These are phyloP conservation scores for Leptographium lundbergii DNA, from an alignment of 2,329 filamentous ascomycete species.

Conservation along the genomic window DNA sequence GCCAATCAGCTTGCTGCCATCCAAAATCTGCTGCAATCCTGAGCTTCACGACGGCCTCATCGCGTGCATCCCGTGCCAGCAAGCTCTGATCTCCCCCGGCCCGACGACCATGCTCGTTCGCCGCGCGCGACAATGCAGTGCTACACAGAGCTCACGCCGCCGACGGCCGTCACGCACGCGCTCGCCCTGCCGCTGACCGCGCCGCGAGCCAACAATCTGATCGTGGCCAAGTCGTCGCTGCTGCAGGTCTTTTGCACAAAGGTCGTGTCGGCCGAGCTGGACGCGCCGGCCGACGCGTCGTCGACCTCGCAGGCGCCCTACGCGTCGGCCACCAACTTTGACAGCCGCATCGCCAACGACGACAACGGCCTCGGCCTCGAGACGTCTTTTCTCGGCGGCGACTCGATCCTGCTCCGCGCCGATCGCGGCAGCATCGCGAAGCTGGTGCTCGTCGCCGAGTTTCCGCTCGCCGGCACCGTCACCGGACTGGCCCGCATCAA, in stretches of 20 bases:
- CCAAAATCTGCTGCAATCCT: no score
- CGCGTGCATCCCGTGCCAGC: background rate
- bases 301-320: constrained; percentile 20
- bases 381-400: constrained; percentile 51
- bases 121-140: constrained; percentile 61
- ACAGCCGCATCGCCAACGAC: constrained; percentile 43
- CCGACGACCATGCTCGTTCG: background rate
- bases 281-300: constrained; percentile 24
- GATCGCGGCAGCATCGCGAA: constrained; percentile 58
- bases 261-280: constrained; percentile 51
- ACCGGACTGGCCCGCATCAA: constrained; percentile 72
- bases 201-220: constrained; percentile 64
- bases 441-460: constrained; percentile 75
- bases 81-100: background rate
- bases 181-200: constrained; percentile 67
- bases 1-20: constrained; percentile 4
- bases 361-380: constrained; percentile 54
- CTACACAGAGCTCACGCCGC: constrained; percentile 90
- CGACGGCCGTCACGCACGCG: constrained; percentile 86
- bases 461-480: constrained; percentile 70
- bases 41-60: background rate
- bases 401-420: constrained; percentile 46
- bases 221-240: constrained; percentile 84
- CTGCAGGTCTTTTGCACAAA: constrained; percentile 81
- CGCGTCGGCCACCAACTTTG: constrained; percentile 21